Conservation (phyloP, 2,329 filamentous ascomycete genomes). For the Trichoderma sp. region DNA sequence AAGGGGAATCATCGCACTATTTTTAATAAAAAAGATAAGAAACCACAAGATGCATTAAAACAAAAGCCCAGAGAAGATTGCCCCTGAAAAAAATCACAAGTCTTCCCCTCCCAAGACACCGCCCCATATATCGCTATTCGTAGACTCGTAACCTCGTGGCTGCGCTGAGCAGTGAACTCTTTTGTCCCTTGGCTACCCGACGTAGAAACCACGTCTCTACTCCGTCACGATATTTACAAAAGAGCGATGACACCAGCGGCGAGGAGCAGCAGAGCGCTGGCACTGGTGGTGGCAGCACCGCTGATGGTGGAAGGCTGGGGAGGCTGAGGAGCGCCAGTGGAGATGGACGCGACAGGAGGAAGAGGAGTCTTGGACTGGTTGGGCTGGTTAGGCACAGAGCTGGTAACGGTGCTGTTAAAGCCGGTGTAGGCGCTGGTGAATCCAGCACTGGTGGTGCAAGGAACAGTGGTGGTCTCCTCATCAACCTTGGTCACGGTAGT, state of each 20-base stretch:
- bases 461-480: constrained; percentile 28
- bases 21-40: constrained; percentile 19
- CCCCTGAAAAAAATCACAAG: neutral
- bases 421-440: constrained; percentile 35
- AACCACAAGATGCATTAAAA: constrained; percentile 11
- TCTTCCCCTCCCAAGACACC: constrained; percentile 14
- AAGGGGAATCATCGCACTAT: constrained; percentile 29
- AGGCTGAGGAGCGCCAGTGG: constrained; percentile 24
- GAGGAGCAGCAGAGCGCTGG: constrained; percentile 41
- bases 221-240: constrained; percentile 34
- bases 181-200: constrained; percentile 21
- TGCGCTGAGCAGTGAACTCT: constrained; percentile 29
- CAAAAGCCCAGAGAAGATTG: constrained; percentile 8
- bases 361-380: constrained; percentile 18
- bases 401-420: constrained; percentile 37
- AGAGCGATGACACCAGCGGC: constrained; percentile 40
- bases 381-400: constrained; percentile 31
- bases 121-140: constrained; percentile 24
- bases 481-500: constrained; percentile 23
- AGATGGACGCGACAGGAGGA: constrained; percentile 7
- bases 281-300: constrained; percentile 35
- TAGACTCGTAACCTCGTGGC: constrained; percentile 40
- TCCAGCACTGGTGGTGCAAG: constrained; percentile 25
- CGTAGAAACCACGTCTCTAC: constrained; percentile 29
- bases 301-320: constrained; percentile 30